phyloP scores from a whole-genome alignment of 1,284 basidiomycete genomes.

The Xerocomus amazonicus region DNA sequence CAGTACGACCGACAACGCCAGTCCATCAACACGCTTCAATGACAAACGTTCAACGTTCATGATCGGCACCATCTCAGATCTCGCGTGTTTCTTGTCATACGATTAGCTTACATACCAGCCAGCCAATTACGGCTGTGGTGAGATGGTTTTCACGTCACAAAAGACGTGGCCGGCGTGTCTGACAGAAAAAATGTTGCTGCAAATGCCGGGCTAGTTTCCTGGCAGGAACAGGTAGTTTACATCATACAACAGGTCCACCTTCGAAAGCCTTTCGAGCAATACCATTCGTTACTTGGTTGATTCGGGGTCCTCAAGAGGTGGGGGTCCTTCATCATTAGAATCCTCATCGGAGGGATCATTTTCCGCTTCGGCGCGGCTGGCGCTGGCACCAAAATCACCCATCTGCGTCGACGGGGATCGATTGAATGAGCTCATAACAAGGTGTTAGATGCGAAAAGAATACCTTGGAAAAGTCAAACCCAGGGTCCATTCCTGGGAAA shows the following conservation, averaged over 20 bases:
- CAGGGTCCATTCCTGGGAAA: conserved; percentile 42
- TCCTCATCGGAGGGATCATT: conserved; percentile 41
- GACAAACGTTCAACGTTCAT: too few species aligned
- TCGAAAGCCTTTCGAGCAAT: neutral
- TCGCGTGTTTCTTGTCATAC: too few species aligned
- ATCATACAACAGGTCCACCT: conserved; percentile 1
- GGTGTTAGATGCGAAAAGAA: conserved; percentile 3
- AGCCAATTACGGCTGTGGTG: too few species aligned
- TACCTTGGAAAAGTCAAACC: conserved; percentile 62
- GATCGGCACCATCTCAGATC: too few species aligned
- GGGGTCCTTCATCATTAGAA: conserved; percentile 65
- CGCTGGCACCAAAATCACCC: neutral
- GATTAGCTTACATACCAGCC: too few species aligned
- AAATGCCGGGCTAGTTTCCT: too few species aligned
- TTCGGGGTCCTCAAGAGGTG: conserved; percentile 69
- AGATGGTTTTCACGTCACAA: too few species aligned
- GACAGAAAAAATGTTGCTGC: too few species aligned
- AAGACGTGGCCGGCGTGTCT: too few species aligned
- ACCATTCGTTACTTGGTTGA: conserved; percentile 18
- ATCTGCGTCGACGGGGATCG: conserved; percentile 52
- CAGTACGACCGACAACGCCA: too few species aligned
- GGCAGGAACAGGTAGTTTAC: conserved; percentile 14
- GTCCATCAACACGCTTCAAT: too few species aligned
- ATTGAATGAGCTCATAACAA: conserved; percentile 7
- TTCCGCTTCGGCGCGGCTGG: neutral